phyloP scores from a whole-genome alignment of 2,329 filamentous ascomycete species.

The Aspergillus quadricinctus region DNA sequence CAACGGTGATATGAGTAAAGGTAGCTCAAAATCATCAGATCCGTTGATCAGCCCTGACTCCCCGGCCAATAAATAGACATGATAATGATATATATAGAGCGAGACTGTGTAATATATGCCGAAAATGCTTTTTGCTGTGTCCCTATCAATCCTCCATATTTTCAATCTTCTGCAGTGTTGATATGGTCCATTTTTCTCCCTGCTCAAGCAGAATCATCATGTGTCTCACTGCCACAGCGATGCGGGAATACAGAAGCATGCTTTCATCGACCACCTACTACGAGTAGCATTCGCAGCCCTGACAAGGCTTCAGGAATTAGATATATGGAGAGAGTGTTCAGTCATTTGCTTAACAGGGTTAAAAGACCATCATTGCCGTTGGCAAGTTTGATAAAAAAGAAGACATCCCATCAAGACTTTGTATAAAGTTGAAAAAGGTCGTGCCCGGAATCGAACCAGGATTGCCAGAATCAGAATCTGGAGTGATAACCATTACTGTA shows the following conservation, averaged over 20 bases:
- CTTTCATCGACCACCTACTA: no score
- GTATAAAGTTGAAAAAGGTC: background rate
- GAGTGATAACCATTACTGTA: background rate
- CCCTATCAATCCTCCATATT: background rate
- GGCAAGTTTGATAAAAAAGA: background rate
- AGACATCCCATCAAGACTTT: no score
- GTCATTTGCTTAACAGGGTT: background rate
- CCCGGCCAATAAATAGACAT: slow-evolving; percentile 46
- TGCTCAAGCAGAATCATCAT: background rate
- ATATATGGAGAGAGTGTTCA: background rate
- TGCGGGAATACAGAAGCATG: background rate
- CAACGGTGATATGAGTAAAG: slow-evolving; percentile 35
- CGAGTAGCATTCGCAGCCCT: background rate
- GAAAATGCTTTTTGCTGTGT: slow-evolving; percentile 12
- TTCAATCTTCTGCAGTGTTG: background rate
- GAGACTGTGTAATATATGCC: slow-evolving; percentile 8
- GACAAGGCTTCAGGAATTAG: background rate
- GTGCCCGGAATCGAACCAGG: background rate
- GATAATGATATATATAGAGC: slow-evolving; percentile 16
- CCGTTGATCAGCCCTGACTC: slow-evolving; percentile 43
- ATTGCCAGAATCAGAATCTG: background rate
- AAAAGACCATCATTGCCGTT: background rate
- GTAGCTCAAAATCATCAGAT: slow-evolving; percentile 37
- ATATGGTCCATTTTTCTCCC: background rate
- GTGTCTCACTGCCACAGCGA: background rate